These are phyloP conservation scores for Populus hybrid DNA, from an alignment of 441 rosid species.

Conservation along the genomic window DNA sequence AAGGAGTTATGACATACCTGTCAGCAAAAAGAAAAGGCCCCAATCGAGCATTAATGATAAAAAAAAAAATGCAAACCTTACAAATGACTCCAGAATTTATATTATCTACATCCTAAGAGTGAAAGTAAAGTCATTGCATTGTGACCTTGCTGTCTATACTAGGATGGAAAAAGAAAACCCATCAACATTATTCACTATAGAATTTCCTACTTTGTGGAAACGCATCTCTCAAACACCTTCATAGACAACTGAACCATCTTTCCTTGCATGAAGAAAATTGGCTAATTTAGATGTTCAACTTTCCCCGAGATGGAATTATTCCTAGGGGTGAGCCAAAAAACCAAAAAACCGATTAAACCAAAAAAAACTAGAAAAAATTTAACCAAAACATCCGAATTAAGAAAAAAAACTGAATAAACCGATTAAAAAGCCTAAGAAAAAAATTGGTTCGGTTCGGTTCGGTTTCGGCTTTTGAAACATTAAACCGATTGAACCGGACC, in stretches of 20 bases:
- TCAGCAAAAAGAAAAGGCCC: not conserved
- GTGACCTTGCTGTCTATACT: not conserved
- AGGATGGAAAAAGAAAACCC: not conserved
- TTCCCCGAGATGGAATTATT: not conserved
- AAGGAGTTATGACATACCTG: conserved; percentile 98
- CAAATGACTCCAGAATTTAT: not conserved
- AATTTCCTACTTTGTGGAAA: not conserved
- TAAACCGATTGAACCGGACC: too few relatives aligned
- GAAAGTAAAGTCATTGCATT: not conserved
- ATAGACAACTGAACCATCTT: not conserved
- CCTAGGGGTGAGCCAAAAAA: too few relatives aligned
- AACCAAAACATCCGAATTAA: too few relatives aligned
- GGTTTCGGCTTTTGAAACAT: too few relatives aligned
- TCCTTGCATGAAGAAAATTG: not conserved
- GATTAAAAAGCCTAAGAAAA: too few relatives aligned
- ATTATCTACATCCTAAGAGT: not conserved
- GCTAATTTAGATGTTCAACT: not conserved
- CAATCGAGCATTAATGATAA: not conserved
- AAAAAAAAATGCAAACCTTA: not conserved
- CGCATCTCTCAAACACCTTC: not conserved
- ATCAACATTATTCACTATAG: not conserved
- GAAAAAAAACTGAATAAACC: too few relatives aligned
- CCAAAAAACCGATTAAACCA: too few relatives aligned
- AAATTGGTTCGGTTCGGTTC: too few relatives aligned
- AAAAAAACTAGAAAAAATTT: too few relatives aligned